phyloP scores from a whole-genome alignment of 768 basidiomycete species.

The Podaxis mareebaensis region DNA sequence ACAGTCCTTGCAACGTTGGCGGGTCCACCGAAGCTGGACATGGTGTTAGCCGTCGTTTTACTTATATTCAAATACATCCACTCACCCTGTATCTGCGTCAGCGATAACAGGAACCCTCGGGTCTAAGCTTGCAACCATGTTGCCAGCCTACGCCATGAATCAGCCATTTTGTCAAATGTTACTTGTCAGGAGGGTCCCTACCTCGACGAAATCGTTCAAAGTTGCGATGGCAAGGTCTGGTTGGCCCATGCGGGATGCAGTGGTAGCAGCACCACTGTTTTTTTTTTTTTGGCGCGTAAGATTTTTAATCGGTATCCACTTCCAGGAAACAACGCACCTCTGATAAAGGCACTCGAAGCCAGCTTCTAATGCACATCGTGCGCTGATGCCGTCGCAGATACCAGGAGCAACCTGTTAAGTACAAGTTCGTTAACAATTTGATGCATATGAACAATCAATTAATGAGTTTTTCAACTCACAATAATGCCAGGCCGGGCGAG shows the following conservation, averaged over 20 bases:
- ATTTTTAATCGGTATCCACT: background rate
- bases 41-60: background rate
- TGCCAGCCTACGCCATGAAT: constrained; percentile 43
- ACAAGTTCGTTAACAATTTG: background rate
- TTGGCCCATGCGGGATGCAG: constrained; percentile 73
- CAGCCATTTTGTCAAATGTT: background rate
- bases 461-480: constrained; percentile 37
- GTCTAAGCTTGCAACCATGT: constrained; percentile 67
- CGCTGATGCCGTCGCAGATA: constrained; percentile 78
- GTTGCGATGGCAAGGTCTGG: constrained; percentile 81
- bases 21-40: constrained; percentile 62
- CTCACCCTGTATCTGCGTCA: constrained; percentile 75
- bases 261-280: constrained; percentile 72
- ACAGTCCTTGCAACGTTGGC: constrained; percentile 76
- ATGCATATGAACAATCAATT: background rate
- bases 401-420: constrained; percentile 65
- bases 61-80: background rate
- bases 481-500: constrained; percentile 73
- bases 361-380: constrained; percentile 75
- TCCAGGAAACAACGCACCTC: constrained; percentile 39
- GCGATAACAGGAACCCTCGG: constrained; percentile 72
- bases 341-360: constrained; percentile 79
- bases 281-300: background rate
- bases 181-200: constrained; percentile 21
- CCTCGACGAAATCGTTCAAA: constrained; percentile 71